A percentile compares a stretch with the other conserved stretches of the same genome.
These are phyloP conservation scores for Gnomoniopsis sp. DNA, from an alignment of 2,329 filamentous ascomycete genomes.

Conservation along the genomic window DNA sequence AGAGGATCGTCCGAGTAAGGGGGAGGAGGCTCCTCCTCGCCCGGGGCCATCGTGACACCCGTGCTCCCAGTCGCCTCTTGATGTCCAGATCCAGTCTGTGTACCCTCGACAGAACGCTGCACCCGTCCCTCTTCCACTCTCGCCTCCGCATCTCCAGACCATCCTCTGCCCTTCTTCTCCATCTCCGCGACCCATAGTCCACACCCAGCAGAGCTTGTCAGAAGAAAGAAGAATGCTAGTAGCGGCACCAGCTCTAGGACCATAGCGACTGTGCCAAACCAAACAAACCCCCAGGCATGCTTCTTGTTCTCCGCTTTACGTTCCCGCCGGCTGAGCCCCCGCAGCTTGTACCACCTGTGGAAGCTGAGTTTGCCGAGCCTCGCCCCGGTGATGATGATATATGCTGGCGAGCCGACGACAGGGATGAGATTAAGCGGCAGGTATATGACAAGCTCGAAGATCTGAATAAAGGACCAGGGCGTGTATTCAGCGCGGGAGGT, in stretches of 20 bases:
- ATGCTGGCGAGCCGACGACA: slow-evolving; percentile 76
- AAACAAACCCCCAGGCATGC: slow-evolving; percentile 79
- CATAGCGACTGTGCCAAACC: slow-evolving; percentile 87
- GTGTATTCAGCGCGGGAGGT: slow-evolving; percentile 74
- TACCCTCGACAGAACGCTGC: neutral
- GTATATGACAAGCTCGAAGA: slow-evolving; percentile 75
- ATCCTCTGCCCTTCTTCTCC: slow-evolving; percentile 52
- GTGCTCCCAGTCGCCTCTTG: slow-evolving; percentile 9
- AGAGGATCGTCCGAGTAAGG: slow-evolving; percentile 37
- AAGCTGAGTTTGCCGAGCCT: slow-evolving; percentile 85
- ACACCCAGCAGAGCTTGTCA: slow-evolving; percentile 81
- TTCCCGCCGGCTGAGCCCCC: slow-evolving; percentile 70
- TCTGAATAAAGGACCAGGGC: slow-evolving; percentile 88
- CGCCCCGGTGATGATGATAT: slow-evolving; percentile 83
- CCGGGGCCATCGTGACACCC: slow-evolving; percentile 15
- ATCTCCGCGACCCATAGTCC: slow-evolving; percentile 82
- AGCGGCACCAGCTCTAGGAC: slow-evolving; percentile 83
- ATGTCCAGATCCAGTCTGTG: neutral
- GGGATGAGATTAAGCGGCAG: slow-evolving; percentile 87
- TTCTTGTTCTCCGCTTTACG: slow-evolving; percentile 65
- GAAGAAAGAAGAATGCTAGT: slow-evolving; percentile 88
- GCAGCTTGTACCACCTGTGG: slow-evolving; percentile 83
- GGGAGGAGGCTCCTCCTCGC: slow-evolving; percentile 30
- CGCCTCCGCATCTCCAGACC: slow-evolving; percentile 6
- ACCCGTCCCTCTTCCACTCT: slow-evolving; percentile 21